Evolutionary conservation across 768 basidiomycete species (phyloP), one percentile per base, ranked within the genome.

Genomic region (Kwoniella europaea): DNA sequence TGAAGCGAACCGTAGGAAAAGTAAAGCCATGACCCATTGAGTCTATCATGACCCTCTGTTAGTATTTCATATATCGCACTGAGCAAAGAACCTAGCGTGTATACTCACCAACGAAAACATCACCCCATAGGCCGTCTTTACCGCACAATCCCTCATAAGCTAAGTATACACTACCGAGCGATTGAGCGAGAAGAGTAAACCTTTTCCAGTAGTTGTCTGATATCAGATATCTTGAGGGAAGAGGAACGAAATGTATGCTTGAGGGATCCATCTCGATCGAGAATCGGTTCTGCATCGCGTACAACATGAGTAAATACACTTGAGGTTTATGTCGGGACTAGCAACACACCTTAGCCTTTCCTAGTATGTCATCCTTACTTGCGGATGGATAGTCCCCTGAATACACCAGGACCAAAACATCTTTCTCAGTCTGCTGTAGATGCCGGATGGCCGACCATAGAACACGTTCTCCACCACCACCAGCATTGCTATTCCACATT

Each of bases 1-100:
- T 78, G 63, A 89, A 83, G 0, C 88, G 84, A 9, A 94, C 90
- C 41, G 91, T 85, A 18, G 91, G 93, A 82, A 92, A 94, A 1
- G 93, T 93, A 80, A 98, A 98, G 0, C 94, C 94, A 76, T 94
- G 97, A 35, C 97, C 97, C 95, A 98, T 98, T 0, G 94, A 93
- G 81, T 99, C 96, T 97, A 75, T 35, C 2, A 5, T 63, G 61
- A 60, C 68, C 73, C 16, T 67, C 57, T 61, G 22, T 62, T 10
- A 43, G 42, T 15, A 7, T 10, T 24, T 54, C 41, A 35, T 29
- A 44, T 27, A 60, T 10, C 27, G 55, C 10, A 16, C 27, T 55
- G 22, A 54, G 52, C 46, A 35, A 35, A 35, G 35, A 35, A 1
- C 6, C 29, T 54, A 24, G 46, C 63, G 55, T 29, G 46, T 20